Evolutionary conservation across 805 yeast species (phyloP), one percentile per base, ranked within the genome.

Genomic region (Ogataea populi-albae): DNA sequence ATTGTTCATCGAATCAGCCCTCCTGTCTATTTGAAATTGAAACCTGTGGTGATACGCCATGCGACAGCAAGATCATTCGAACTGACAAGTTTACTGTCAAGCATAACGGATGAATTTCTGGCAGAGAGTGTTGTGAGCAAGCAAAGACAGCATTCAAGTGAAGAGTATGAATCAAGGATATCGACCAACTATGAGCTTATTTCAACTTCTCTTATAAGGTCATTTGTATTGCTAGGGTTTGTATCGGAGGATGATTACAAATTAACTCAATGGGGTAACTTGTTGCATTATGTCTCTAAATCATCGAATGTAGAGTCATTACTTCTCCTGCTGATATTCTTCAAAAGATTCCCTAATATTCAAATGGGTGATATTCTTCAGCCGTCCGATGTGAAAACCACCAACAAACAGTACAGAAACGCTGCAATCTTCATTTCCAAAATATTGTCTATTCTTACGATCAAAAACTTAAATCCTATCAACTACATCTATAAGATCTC

Each of bases 401-500:
- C 62, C 17, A 69, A 71, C 15, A 64, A 61, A 20, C 64, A 75
- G 5, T 59, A 59, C 29, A 48, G 41, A 27, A 43, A 55, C 19
- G 56, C 65, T 8, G 63, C 70, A 11, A 52, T 63, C 17, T 49
- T 78, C 29, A 57, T 77, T 15, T 58, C 77, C 6, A 71, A 82
- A 43, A 56, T 79, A 8, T 62, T 75, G 11, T 57, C 73, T 3
- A 56, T 77, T 4, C 60, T 76, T 24, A 61, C 68, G 14, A 51
- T 70, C 3, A 65, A 69, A 4, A 79, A 80, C 20, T 47, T 65
- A 29, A 66, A 63, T 50, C 76, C 76, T 18, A 66, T 66, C 25
- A 75, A 72, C 32, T 80, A 76, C 60, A 71, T 73, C 29, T 89
- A 89, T 2, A 88, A 87, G 10, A 66, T 86, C 22, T 83, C 86